A percentile compares a stretch with the other conserved stretches of the same genome.
Evolutionary conservation across 305 asterid species (phyloP).

Genomic region (Fraxinus velutina): DNA sequence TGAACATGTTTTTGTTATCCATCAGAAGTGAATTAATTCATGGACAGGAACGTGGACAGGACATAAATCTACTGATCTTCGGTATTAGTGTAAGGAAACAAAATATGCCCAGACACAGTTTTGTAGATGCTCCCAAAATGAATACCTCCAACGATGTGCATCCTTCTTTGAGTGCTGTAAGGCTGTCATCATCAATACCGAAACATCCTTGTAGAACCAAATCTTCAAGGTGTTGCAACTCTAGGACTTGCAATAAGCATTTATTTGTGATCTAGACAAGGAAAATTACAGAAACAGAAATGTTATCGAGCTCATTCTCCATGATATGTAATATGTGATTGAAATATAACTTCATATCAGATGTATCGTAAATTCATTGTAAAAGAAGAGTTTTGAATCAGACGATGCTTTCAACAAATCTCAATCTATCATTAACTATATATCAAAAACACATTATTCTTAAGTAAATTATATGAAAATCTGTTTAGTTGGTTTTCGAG

Average conservation of each 20-base stretch:
- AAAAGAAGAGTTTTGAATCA: not conserved
- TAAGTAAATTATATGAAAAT: not conserved
- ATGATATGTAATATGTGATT: not conserved
- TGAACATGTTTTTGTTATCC: not conserved
- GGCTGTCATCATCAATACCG: constrained; percentile 70
- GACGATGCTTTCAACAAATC: not conserved
- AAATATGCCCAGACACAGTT: not conserved
- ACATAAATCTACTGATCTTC: not conserved
- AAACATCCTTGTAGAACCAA: constrained; percentile 82
- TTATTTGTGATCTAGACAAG: constrained; percentile 58
- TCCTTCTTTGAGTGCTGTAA: constrained; percentile 58
- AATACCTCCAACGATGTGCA: constrained; percentile 78
- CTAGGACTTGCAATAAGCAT: constrained; percentile 59
- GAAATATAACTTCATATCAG: constrained; percentile 5
- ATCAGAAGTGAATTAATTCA: not conserved
- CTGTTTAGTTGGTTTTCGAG: not conserved
- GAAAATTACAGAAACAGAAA: not conserved
- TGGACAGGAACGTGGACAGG: not conserved
- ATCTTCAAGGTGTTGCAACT: constrained; percentile 67
- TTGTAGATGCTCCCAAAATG: constrained; percentile 1
- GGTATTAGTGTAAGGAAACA: not conserved
- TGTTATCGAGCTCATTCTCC: constrained; percentile 9
- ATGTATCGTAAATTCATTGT: not conserved
- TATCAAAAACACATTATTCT: not conserved
- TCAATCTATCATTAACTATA: not conserved